A percentile compares a stretch with the other conserved stretches of the same genome.
Evolutionary conservation across 441 rosid genomes (phyloP).

Genomic region (Populus hybrid): DNA sequence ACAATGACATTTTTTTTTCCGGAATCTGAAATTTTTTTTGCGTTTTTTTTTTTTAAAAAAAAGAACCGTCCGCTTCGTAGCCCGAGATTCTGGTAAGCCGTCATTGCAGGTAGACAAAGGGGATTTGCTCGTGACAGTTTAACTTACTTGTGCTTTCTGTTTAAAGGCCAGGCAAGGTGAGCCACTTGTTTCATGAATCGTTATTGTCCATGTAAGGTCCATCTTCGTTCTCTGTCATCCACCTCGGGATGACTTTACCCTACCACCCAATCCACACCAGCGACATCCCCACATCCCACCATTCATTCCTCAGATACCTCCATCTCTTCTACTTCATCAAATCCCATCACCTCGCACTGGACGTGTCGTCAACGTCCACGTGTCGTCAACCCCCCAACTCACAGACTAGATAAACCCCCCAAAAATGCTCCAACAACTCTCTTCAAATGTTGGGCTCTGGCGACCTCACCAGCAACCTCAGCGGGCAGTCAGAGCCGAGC

Average conservation of each 20-base stretch:
- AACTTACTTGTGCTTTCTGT: neutral
- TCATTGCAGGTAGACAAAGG: neutral
- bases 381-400: constrained; percentile 18
- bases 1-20: too few relatives aligned
- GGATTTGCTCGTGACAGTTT: neutral
- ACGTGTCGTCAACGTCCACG: constrained; percentile 21
- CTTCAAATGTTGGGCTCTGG: constrained; percentile 37
- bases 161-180: neutral
- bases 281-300: neutral
- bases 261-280: neutral
- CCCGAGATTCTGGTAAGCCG: neutral
- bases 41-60: too few relatives aligned
- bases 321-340: neutral
- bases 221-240: neutral
- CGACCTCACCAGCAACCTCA: constrained; percentile 20
- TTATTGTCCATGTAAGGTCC: neutral
- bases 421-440: neutral
- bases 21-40: too few relatives aligned
- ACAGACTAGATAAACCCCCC: constrained; percentile 29
- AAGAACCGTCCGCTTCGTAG: too few relatives aligned
- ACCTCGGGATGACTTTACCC: neutral
- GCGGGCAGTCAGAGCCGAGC: constrained; percentile 32
- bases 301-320: neutral
- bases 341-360: neutral
- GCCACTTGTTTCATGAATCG: constrained; percentile 9